A percentile compares a stretch with the other conserved stretches of the same genome.
phyloP scores from a whole-genome alignment of 2,329 filamentous ascomycete genomes.

The Ophiocordyceps camponoti-rufipedis region DNA sequence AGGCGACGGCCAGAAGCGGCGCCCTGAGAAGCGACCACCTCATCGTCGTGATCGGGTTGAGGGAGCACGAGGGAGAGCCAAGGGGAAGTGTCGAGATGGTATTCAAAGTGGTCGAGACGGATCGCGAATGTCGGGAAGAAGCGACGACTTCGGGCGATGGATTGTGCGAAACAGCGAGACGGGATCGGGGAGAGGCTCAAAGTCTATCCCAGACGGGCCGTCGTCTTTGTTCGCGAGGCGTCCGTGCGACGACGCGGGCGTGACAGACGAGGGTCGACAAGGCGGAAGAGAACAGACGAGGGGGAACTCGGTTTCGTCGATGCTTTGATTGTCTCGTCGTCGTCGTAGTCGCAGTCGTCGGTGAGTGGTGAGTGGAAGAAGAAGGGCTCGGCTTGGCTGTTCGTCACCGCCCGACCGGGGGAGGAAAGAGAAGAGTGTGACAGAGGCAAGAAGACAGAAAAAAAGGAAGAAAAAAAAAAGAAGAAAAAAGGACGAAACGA shows the following conservation, averaged over 20 bases:
- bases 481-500: neutral
- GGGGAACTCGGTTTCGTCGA: neutral
- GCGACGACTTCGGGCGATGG: neutral
- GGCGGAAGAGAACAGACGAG: neutral
- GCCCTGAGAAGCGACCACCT: slow-evolving; percentile 29
- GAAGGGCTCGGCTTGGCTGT: neutral
- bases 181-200: neutral
- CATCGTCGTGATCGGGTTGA: slow-evolving; percentile 5
- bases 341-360: neutral
- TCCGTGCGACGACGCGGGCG: neutral
- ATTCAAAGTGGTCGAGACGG: neutral
- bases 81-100: neutral
- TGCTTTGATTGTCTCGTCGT: neutral
- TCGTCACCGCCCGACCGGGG: neutral
- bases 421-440: neutral
- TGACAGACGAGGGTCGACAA: neutral
- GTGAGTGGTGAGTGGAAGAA: neutral
- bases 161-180: neutral
- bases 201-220: neutral
- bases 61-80: neutral
- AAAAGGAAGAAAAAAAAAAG: neutral
- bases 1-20: slow-evolving; percentile 26
- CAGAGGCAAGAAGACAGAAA: neutral
- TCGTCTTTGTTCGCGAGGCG: neutral
- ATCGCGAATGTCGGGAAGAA: no score